Percentiles rank a stretch among this genome's conserved stretches.
These are phyloP conservation scores for Penicillium silybi DNA, from an alignment of 495 filamentous ascomycete genomes.

Conservation along the genomic window DNA sequence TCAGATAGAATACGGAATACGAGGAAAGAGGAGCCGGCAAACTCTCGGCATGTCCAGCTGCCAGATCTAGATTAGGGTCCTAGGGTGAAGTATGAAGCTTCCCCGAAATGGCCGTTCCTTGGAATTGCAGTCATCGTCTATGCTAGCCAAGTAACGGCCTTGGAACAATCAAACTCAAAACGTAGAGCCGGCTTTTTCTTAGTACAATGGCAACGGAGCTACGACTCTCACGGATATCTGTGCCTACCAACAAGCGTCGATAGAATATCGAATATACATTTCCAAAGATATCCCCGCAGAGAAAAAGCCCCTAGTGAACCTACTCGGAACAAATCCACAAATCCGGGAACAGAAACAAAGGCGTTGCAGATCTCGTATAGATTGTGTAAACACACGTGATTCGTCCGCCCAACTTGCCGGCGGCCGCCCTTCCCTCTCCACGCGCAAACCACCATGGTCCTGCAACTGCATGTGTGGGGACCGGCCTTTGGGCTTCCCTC, in stretches of 20 bases:
- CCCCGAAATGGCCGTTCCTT: not conserved
- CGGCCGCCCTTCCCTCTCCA: constrained; percentile 12
- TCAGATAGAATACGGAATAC: constrained; percentile 18
- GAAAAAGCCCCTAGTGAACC: not conserved
- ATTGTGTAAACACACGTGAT: constrained; percentile 28
- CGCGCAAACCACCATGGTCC: constrained; percentile 44
- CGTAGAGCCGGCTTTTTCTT: not conserved
- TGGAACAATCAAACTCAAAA: not conserved
- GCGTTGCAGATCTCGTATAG: not conserved
- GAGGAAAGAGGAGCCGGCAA: not conserved
- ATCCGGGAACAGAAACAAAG: not conserved
- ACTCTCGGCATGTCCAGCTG: not conserved
- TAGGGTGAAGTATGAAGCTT: not conserved
- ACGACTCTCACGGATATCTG: not conserved
- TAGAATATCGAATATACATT: not conserved
- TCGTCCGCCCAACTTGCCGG: constrained; percentile 14
- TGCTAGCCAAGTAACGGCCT: no score
- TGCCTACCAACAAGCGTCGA: not conserved
- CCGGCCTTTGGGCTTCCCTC: constrained; percentile 84
- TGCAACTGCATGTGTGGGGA: constrained; percentile 90
- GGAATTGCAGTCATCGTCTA: not conserved
- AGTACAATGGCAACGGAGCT: not conserved
- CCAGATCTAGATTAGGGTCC: not conserved
- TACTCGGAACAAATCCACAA: not conserved
- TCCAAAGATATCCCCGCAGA: not conserved